Evolutionary conservation across 176 grass and related monocot genomes (phyloP).

Genomic region (Musa schizocarpa): DNA sequence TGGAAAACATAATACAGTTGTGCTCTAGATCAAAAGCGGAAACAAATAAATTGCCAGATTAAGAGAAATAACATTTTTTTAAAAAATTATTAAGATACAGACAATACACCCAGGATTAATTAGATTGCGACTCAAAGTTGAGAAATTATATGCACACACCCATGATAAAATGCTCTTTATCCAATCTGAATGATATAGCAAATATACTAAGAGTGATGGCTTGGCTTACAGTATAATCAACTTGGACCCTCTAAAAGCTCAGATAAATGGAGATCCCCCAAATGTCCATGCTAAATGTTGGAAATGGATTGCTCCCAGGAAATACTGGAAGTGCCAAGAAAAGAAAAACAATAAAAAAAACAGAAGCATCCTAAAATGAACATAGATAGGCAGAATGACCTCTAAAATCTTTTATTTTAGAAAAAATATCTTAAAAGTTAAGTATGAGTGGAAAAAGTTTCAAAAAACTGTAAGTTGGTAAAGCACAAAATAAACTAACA

Average conservation of each 20-base stretch:
- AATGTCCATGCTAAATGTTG: neutral
- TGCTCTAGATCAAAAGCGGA: neutral
- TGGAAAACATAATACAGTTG: neutral
- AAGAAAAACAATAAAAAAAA: too few relatives aligned
- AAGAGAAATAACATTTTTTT: neutral
- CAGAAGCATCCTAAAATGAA: neutral
- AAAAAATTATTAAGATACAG: neutral
- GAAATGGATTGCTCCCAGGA: neutral
- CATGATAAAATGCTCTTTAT: neutral
- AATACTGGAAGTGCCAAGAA: neutral
- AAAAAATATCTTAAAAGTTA: neutral
- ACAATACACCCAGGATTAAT: neutral
- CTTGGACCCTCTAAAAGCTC: neutral
- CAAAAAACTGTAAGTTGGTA: neutral
- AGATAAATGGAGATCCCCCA: neutral
- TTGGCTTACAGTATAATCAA: neutral
- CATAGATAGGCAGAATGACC: too few relatives aligned
- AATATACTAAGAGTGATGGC: neutral
- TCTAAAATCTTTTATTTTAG: neutral
- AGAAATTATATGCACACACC: neutral
- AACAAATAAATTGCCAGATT: slow-evolving; percentile 15
- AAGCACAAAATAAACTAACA: neutral
- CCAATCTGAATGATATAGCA: neutral
- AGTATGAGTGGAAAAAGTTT: neutral
- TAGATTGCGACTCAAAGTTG: neutral